Evolutionary conservation across 176 grass and related monocot species (phyloP).

Genomic region (Musa schizocarpa): DNA sequence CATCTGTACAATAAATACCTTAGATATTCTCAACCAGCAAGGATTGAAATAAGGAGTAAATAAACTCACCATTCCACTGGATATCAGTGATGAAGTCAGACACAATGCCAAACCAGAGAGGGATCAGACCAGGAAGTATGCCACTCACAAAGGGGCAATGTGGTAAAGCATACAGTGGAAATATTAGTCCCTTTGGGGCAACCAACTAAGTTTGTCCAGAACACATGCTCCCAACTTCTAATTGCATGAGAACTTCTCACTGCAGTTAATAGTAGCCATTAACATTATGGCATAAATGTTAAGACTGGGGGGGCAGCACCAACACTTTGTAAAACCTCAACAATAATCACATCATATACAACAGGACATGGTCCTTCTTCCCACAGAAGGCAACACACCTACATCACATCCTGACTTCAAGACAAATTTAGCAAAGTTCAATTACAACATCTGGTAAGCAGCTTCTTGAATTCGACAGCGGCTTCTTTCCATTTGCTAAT

Average conservation of each 20-base stretch:
- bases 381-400: background rate
- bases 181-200: background rate
- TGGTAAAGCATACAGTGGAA: background rate
- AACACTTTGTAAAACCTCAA: background rate
- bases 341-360: slow-evolving; percentile 34
- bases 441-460: slow-evolving; percentile 1
- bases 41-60: too few species aligned
- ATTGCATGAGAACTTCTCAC: too few species aligned
- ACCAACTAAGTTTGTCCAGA: background rate
- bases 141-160: too few species aligned
- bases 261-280: too few species aligned
- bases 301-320: background rate
- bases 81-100: too few species aligned
- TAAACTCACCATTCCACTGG: too few species aligned
- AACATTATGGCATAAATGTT: too few species aligned
- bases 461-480: background rate
- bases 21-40: too few species aligned
- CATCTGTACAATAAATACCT: too few species aligned
- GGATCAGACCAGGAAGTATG: too few species aligned
- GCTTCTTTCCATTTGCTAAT: background rate
- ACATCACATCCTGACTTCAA: background rate
- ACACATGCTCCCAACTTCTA: background rate
- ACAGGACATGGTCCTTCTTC: background rate
- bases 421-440: background rate
- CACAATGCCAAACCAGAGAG: too few species aligned